Evolutionary conservation across 2,329 filamentous ascomycete genomes (phyloP), one percentile per base, ranked within the genome.

Genomic region (Dothideomycetidae sp.): DNA sequence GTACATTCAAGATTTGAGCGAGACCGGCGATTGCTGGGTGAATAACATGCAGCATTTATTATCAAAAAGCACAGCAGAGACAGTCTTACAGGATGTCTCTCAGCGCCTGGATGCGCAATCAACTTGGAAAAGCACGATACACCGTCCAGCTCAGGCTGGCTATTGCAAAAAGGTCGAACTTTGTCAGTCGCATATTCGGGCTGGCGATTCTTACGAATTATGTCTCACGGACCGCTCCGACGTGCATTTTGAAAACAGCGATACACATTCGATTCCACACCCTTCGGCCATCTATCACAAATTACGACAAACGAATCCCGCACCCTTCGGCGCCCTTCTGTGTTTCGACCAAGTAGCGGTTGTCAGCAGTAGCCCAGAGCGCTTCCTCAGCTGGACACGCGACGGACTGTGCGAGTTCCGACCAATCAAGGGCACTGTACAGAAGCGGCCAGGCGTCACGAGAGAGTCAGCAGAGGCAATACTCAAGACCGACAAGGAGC

Each of bases 401-500:
- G 46, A 52, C 1, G 77, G 78, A 1, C 57, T 63, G 29, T 82
- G 78, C 53, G 75, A 80, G 43, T 90, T 94, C 68, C 75, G 86
- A 5, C 88, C 88, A 0, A 96, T 96, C 74, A 96, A 96, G 63
- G 88, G 88, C 33, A 96, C 88, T 0, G 84, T 94, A n/a, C 77
- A 77, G 48, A 93, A 93, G 50, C 72, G 70, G 0, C 62, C 67
- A 1, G 66, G 64, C 1, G 74, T 78, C 26, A 90, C 79, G 0
- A 65, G 80, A n/a, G 70, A 68, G 4, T 70, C 81, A 50, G 86
- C 88, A 1, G 74, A 78, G 43, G 61, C 63, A 17, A 72, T 92
- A 28, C 70, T 94, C 10, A 73, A 78, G 40, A 71, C 82, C 0
- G 78, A 81, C 14, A 96, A 96, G 56, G 90, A 96, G 57, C 77